Conservation (phyloP, 208 protist species). For the Acanthamoeba divionensis region DNA sequence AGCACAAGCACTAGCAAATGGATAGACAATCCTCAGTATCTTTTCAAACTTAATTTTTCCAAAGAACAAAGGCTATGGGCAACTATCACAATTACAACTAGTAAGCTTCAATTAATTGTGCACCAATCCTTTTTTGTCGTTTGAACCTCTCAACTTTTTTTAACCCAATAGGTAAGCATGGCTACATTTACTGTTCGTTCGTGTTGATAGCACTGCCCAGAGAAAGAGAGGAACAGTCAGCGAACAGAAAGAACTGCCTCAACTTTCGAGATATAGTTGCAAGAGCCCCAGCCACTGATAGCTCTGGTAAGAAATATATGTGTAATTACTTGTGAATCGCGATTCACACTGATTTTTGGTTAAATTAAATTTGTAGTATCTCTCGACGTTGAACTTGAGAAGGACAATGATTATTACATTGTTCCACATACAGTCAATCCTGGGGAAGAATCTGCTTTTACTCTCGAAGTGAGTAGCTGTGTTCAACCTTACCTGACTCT, state of each 20-base stretch:
- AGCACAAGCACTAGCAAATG: neutral
- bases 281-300: neutral
- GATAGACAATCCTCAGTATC: conserved; percentile 32
- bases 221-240: neutral
- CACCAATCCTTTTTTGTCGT: neutral
- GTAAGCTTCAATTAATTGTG: neutral
- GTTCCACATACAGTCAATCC: neutral
- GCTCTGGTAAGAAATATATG: too few species aligned
- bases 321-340: neutral
- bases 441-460: neutral
- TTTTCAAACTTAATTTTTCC: neutral
- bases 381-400: neutral
- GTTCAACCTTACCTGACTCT: neutral
- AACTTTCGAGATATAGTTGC: neutral
- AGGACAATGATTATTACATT: neutral
- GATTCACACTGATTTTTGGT: neutral
- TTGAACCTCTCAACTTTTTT: neutral
- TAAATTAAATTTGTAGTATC: neutral
- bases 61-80: neutral
- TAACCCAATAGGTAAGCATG: neutral
- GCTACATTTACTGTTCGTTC: neutral
- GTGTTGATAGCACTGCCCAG: neutral
- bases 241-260: too few species aligned
- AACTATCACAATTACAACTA: neutral
- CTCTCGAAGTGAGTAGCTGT: neutral